Evolutionary conservation across 495 filamentous ascomycete species (phyloP).

Genomic region (Talaromyces ruber): DNA sequence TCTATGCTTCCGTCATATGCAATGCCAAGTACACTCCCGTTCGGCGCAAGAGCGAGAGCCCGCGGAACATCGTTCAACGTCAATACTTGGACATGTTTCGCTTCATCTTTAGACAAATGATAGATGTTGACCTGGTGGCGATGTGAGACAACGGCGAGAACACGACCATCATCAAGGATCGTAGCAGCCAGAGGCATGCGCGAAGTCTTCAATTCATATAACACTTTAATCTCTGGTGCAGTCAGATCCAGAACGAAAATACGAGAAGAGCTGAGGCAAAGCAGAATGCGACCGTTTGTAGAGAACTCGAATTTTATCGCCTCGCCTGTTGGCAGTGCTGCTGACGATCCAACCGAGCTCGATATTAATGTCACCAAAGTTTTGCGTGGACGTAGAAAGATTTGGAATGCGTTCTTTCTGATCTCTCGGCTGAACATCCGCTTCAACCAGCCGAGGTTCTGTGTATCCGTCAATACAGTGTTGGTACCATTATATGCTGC

Average conservation of each 20-base stretch:
- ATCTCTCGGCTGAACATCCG: slow-evolving; percentile 60
- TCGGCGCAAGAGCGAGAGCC: slow-evolving; percentile 71
- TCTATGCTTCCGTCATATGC: slow-evolving; percentile 83
- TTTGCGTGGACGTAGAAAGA: slow-evolving; percentile 59
- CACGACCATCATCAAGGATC: slow-evolving; percentile 67
- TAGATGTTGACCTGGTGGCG: slow-evolving; percentile 81
- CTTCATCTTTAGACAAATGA: slow-evolving; percentile 51
- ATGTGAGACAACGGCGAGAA: slow-evolving; percentile 71
- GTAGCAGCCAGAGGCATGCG: slow-evolving; percentile 69
- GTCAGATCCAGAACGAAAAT: slow-evolving; percentile 71
- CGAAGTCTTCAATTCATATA: slow-evolving; percentile 70
- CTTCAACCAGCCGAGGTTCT: slow-evolving; percentile 53
- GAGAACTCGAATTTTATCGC: slow-evolving; percentile 79
- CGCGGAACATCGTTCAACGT: slow-evolving; percentile 68
- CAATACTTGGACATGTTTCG: slow-evolving; percentile 58
- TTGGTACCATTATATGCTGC: slow-evolving; percentile 42
- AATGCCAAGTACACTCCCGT: slow-evolving; percentile 73
- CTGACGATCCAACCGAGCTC: slow-evolving; percentile 73
- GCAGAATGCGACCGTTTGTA: slow-evolving; percentile 59
- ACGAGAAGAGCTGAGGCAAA: slow-evolving; percentile 79
- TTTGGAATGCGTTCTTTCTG: slow-evolving; percentile 73
- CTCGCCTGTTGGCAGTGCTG: slow-evolving; percentile 71
- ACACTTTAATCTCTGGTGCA: slow-evolving; percentile 47
- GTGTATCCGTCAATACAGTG: slow-evolving; percentile 34
- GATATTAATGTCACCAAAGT: slow-evolving; percentile 74